These are phyloP conservation scores for Chenopodium suecicum DNA, from an alignment of 148 eudicot species.

Conservation along the genomic window DNA sequence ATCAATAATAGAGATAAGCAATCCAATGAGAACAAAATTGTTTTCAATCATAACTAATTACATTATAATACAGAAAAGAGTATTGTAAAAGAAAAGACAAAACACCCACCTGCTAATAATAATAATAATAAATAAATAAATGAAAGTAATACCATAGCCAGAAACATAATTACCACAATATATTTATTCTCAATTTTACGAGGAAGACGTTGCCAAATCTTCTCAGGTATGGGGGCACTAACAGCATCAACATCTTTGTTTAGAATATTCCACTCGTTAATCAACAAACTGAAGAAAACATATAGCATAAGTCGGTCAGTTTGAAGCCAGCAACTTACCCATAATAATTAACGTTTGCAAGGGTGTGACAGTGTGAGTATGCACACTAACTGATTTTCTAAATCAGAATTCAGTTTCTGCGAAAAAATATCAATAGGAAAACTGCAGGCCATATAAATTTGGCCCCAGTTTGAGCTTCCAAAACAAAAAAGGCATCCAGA, in stretches of 20 bases:
- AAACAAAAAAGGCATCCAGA: not conserved
- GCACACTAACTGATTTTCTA: not conserved
- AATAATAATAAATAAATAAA: not conserved
- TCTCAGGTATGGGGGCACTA: constrained; percentile 42
- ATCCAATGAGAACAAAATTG: not conserved
- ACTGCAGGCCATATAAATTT: not conserved
- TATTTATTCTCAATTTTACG: constrained; percentile 42
- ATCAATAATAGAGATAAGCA: not conserved
- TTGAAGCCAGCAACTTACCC: not conserved
- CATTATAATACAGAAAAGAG: not conserved
- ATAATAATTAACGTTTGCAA: not conserved
- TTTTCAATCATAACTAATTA: not conserved
- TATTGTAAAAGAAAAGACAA: not conserved
- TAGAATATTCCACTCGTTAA: constrained; percentile 60
- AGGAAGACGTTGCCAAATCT: constrained; percentile 49
- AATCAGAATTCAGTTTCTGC: not conserved
- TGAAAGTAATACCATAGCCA: not conserved
- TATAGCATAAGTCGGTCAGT: constrained; percentile 5
- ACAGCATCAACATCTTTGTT: constrained; percentile 34
- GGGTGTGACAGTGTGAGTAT: not conserved
- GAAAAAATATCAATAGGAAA: not conserved
- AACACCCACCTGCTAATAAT: not conserved
- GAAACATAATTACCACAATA: constrained; percentile 46
- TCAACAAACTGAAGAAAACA: constrained; percentile 54
- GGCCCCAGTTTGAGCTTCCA: not conserved